These are phyloP conservation scores for Lagenidium giganteum DNA, from an alignment of 352 stramenopile species.

Conservation along the genomic window DNA sequence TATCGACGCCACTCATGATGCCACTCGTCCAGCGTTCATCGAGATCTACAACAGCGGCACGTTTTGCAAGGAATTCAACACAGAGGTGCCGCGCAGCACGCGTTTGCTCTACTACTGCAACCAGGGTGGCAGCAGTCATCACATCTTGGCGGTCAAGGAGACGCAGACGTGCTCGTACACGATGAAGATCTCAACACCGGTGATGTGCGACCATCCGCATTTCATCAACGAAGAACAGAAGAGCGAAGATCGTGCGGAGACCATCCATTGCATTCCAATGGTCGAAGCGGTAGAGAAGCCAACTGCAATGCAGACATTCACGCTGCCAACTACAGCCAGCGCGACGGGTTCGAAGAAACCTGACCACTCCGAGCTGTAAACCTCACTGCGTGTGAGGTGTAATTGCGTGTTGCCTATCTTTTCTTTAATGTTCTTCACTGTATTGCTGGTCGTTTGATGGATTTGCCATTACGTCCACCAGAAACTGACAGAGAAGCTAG, in stretches of 20 bases:
- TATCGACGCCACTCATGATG: slow-evolving; percentile 76
- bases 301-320: no score
- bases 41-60: slow-evolving; percentile 69
- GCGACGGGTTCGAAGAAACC: no score
- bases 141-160: slow-evolving; percentile 76
- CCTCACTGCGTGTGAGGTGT: no score
- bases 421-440: no score
- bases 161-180: slow-evolving; percentile 80
- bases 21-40: slow-evolving; percentile 56
- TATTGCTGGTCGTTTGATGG: no score
- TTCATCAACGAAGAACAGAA: slow-evolving; percentile 71
- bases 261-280: slow-evolving; percentile 69
- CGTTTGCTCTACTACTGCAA: slow-evolving; percentile 78
- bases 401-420: no score
- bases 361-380: no score
- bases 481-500: slow-evolving; percentile 82
- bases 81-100: slow-evolving; percentile 44
- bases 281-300: no score
- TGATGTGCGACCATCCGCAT: slow-evolving; percentile 76
- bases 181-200: slow-evolving; percentile 70
- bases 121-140: slow-evolving; percentile 50
- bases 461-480: slow-evolving; percentile 51
- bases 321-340: no score
- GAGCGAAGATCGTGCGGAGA: slow-evolving; percentile 38
- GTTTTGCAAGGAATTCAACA: slow-evolving; percentile 70